A percentile compares a stretch with the other conserved stretches of the same genome.
phyloP scores from a whole-genome alignment of 129 eudicot genomes.

The Kitagawia praeruptora region DNA sequence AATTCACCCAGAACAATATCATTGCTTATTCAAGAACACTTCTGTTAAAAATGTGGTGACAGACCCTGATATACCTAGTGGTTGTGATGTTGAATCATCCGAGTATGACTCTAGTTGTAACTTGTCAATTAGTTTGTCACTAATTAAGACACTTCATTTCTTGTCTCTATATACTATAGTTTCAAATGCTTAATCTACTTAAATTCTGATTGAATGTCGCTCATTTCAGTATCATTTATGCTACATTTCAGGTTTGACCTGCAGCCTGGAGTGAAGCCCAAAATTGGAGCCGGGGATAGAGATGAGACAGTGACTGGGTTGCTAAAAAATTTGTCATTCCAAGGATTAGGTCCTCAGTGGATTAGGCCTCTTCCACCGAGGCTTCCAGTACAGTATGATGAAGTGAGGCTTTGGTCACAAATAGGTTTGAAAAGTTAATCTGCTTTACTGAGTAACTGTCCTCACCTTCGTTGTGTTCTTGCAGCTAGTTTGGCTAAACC shows the following conservation, averaged over 20 bases:
- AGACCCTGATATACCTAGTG: constrained; percentile 79
- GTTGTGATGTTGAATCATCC: constrained; percentile 62
- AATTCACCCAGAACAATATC: constrained; percentile 38
- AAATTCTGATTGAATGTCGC: background rate
- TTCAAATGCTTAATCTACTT: background rate
- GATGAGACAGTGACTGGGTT: constrained; percentile 57
- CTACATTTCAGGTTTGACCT: constrained; percentile 54
- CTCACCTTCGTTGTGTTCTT: background rate
- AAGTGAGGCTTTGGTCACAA: constrained; percentile 25
- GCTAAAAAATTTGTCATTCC: constrained; percentile 46
- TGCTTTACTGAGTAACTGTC: background rate
- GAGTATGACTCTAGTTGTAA: constrained; percentile 40
- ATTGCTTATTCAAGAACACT: constrained; percentile 45
- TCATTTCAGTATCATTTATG: background rate
- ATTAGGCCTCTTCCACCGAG: constrained; percentile 79
- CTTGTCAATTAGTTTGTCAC: background rate
- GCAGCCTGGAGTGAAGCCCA: constrained; percentile 61
- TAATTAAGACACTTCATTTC: background rate
- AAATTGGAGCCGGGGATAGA: constrained; percentile 74
- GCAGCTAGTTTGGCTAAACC: constrained; percentile 89
- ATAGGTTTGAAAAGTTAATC: background rate
- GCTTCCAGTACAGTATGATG: constrained; percentile 73
- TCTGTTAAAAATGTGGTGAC: constrained; percentile 62
- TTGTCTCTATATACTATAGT: background rate
- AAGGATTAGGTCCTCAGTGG: constrained; percentile 82